Evolutionary conservation across 257 asterid species (phyloP).

Genomic region (Ehretia macrophylla): DNA sequence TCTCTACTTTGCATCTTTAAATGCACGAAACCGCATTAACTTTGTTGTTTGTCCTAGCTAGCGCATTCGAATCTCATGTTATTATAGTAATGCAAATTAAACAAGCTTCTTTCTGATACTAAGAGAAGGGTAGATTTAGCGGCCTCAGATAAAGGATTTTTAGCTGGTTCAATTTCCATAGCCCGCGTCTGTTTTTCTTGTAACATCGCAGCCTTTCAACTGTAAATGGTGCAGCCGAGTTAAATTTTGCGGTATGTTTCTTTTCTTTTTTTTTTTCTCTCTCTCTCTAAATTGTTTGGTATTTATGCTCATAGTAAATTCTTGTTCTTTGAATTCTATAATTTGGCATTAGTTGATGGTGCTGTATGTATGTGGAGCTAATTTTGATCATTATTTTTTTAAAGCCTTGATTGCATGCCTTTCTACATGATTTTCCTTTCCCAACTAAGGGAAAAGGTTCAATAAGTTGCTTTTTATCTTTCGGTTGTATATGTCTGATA

Average conservation of each 20-base stretch:
- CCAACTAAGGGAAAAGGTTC: neutral
- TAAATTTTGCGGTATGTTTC: slow-evolving; percentile 19
- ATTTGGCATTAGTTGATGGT: neutral
- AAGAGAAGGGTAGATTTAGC: too few species aligned
- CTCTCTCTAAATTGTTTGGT: neutral
- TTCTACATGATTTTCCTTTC: too few species aligned
- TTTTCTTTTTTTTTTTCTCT: slow-evolving; percentile 1
- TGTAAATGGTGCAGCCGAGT: neutral
- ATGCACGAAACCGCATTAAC: too few species aligned
- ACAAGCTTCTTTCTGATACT: too few species aligned
- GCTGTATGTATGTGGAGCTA: too few species aligned
- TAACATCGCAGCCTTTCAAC: neutral
- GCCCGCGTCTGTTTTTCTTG: too few species aligned
- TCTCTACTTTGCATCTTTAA: neutral
- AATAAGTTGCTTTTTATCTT: neutral
- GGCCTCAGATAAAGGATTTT: too few species aligned
- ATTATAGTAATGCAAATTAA: neutral
- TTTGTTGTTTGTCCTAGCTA: too few species aligned
- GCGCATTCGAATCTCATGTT: neutral
- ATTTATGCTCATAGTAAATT: neutral
- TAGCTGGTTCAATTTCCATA: too few species aligned
- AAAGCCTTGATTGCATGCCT: too few species aligned
- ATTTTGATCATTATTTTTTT: neutral
- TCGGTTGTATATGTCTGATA: neutral
- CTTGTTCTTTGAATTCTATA: neutral